A percentile compares a stretch with the other conserved stretches of the same genome.
These are phyloP conservation scores for Epichloe sp. DNA, from an alignment of 2,329 filamentous ascomycete genomes.

Conservation along the genomic window DNA sequence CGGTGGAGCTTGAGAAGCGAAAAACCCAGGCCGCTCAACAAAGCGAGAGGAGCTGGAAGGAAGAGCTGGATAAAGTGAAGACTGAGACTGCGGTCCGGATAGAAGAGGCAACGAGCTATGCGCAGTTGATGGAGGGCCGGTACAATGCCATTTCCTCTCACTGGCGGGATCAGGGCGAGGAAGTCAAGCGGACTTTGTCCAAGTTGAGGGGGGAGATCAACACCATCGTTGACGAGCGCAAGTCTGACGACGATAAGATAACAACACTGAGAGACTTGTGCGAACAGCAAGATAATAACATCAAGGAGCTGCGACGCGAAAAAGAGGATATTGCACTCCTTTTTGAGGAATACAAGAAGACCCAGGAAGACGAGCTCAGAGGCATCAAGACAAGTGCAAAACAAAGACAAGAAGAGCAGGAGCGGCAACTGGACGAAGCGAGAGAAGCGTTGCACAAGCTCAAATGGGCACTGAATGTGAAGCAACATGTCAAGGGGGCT, in stretches of 20 bases:
- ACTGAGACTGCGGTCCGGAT: conserved; percentile 48
- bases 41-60: conserved; percentile 47
- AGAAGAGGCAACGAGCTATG: conserved; percentile 51
- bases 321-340: conserved; percentile 47
- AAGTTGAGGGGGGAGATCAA: conserved; percentile 40
- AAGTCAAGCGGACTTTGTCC: conserved; percentile 39
- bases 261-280: conserved; percentile 52
- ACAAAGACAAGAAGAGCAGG: conserved; percentile 47
- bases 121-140: conserved; percentile 55
- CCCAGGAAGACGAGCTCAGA: conserved; percentile 48
- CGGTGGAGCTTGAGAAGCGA: conserved; percentile 51
- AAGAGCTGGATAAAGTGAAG: conserved; percentile 49
- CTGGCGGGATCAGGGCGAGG: conserved; percentile 52
- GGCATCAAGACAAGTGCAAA: conserved; percentile 45
- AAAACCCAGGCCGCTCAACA: conserved; percentile 45
- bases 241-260: conserved; percentile 49
- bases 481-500: conserved; percentile 44
- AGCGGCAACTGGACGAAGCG: conserved; percentile 43
- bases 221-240: conserved; percentile 40
- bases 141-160: conserved; percentile 55
- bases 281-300: conserved; percentile 60
- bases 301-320: conserved; percentile 44
- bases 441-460: conserved; percentile 52
- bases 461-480: conserved; percentile 58
- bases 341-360: conserved; percentile 51